These are phyloP conservation scores for Daldinia childiae DNA, from an alignment of 495 filamentous ascomycete species.

Conservation along the genomic window DNA sequence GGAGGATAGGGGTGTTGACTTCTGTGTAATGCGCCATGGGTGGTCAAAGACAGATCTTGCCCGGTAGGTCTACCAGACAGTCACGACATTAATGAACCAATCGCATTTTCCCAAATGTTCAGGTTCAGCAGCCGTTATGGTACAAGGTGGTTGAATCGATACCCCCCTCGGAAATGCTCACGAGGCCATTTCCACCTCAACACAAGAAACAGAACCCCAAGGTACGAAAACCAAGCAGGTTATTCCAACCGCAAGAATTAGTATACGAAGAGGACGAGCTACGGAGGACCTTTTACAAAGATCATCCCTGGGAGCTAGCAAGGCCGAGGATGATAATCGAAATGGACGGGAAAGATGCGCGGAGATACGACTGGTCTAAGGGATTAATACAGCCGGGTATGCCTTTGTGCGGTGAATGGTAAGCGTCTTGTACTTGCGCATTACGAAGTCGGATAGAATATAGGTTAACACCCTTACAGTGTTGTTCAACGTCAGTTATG, in stretches of 20 bases:
- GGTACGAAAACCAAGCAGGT: constrained; percentile 68
- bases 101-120: constrained; percentile 38
- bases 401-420: constrained; percentile 87
- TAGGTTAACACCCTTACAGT: constrained; percentile 57
- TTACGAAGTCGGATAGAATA: background rate
- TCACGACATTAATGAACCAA: constrained; percentile 41
- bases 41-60: constrained; percentile 42
- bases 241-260: constrained; percentile 82
- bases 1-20: constrained; percentile 5
- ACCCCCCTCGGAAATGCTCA: constrained; percentile 81
- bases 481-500: constrained; percentile 93
- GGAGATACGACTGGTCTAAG: constrained; percentile 79
- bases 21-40: constrained; percentile 38
- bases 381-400: constrained; percentile 79
- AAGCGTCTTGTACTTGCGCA: constrained; percentile 26
- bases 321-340: constrained; percentile 86
- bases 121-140: constrained; percentile 73
- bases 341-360: constrained; percentile 81
- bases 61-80: constrained; percentile 42
- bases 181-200: constrained; percentile 72
- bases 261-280: constrained; percentile 87
- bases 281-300: constrained; percentile 81
- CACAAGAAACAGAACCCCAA: constrained; percentile 62
- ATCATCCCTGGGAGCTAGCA: constrained; percentile 98
- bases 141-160: constrained; percentile 74